These are phyloP conservation scores for Corymbia citriodora DNA, from an alignment of 441 rosid species.

Conservation along the genomic window DNA sequence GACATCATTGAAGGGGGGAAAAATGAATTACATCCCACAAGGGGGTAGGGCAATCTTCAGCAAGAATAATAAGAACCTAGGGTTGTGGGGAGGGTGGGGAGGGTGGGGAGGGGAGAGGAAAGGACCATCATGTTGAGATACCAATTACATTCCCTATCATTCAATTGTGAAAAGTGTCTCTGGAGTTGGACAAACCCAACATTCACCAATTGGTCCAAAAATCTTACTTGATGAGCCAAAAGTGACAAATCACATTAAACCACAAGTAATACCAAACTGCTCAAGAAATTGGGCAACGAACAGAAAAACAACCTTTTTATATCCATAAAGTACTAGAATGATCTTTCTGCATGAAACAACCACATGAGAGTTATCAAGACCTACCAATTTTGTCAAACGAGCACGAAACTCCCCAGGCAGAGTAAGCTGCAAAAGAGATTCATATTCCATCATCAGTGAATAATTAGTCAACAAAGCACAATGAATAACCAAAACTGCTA, in stretches of 20 bases:
- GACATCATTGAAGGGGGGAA: not conserved
- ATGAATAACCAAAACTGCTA: not conserved
- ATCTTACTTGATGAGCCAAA: not conserved
- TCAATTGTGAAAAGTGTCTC: not conserved
- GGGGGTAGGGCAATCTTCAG: not conserved
- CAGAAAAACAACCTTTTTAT: not conserved
- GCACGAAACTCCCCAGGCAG: conserved; percentile 82
- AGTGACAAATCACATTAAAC: not conserved
- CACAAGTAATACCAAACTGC: not conserved
- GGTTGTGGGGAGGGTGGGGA: not conserved
- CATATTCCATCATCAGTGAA: not conserved
- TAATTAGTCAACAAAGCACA: not conserved
- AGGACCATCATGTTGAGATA: not conserved
- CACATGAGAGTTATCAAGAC: conserved; percentile 17
- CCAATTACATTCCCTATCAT: not conserved
- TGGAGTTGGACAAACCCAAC: not conserved
- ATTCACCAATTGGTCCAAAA: not conserved
- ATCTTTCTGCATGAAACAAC: not conserved
- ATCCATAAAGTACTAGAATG: not conserved
- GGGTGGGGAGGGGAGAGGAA: not conserved
- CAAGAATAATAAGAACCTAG: not conserved
- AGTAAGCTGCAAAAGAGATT: conserved; percentile 60
- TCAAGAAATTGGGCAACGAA: not conserved
- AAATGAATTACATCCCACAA: not conserved
- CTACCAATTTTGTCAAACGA: conserved; percentile 88